Percentiles rank a stretch among this genome's conserved stretches.
Evolutionary conservation across 2,329 filamentous ascomycete genomes (phyloP).

Genomic region (Aspergillus latus): DNA sequence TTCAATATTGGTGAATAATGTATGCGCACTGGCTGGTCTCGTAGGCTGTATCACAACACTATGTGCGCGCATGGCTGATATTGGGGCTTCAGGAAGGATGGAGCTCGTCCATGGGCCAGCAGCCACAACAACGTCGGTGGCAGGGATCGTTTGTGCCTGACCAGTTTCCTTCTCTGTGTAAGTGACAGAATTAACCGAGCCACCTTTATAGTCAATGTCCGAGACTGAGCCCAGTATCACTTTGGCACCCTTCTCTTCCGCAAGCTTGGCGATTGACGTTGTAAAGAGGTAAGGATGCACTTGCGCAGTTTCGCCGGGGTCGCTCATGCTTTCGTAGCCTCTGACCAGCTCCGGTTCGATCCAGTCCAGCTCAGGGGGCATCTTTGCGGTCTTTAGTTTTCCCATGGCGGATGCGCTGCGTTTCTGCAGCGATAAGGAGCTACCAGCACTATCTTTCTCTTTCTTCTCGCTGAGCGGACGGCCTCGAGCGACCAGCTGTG

Average conservation of each 20-base stretch:
- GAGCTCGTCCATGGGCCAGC: constrained; percentile 63
- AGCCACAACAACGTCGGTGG: constrained; percentile 60
- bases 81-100: constrained; percentile 57
- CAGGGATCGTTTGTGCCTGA: constrained; percentile 51
- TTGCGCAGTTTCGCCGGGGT: constrained; percentile 78
- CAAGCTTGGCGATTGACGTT: constrained; percentile 74
- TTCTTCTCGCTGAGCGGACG: constrained; percentile 40
- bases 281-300: constrained; percentile 94
- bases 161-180: constrained; percentile 57
- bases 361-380: constrained; percentile 84
- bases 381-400: constrained; percentile 55
- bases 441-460: constrained; percentile 26
- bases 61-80: constrained; percentile 62
- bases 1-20: constrained; percentile 76
- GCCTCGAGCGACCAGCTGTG: constrained; percentile 58
- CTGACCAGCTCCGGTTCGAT: constrained; percentile 66
- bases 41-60: constrained; percentile 61
- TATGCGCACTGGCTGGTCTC: constrained; percentile 50
- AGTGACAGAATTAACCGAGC: constrained; percentile 61
- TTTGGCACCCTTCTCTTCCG: constrained; percentile 66
- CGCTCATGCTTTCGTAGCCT: constrained; percentile 81
- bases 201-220: constrained; percentile 58
- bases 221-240: constrained; percentile 70
- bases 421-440: constrained; percentile 57
- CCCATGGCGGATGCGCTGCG: constrained; percentile 52